Conservation (phyloP, 257 asterid genomes). For the Rauvolfia tetraphylla region DNA sequence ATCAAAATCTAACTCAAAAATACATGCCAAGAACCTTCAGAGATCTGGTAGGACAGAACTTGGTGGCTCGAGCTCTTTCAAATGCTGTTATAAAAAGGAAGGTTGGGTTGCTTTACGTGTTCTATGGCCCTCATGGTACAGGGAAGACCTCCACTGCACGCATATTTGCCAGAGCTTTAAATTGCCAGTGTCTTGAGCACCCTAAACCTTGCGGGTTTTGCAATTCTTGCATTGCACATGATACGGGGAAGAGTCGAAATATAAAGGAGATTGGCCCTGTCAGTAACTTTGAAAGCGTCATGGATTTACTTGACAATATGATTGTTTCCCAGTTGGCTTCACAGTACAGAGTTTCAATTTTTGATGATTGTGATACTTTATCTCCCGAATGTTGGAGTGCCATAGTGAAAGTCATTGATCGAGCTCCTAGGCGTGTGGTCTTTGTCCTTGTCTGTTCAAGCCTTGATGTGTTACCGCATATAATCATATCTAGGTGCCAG, state of each 20-base stretch:
- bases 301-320: conserved; percentile 50
- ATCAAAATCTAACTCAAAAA: conserved; percentile 74
- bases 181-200: conserved; percentile 66
- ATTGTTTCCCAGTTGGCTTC: conserved; percentile 43
- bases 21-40: conserved; percentile 76
- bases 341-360: conserved; percentile 60
- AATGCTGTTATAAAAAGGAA: conserved; percentile 65
- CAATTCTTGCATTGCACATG: conserved; percentile 57
- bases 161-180: conserved; percentile 73
- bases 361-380: conserved; percentile 73
- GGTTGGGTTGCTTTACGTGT: conserved; percentile 71
- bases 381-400: conserved; percentile 74
- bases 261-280: conserved; percentile 74
- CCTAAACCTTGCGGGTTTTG: conserved; percentile 81
- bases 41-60: conserved; percentile 84
- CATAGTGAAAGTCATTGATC: conserved; percentile 62
- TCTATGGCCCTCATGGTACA: conserved; percentile 88
- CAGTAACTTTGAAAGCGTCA: conserved; percentile 49
- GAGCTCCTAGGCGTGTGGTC: conserved; percentile 68
- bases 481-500: conserved; percentile 80
- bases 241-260: conserved; percentile 52
- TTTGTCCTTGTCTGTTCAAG: conserved; percentile 75
- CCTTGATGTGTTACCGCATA: conserved; percentile 76
- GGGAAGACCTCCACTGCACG: conserved; percentile 86
- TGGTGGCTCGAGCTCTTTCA: conserved; percentile 85